Percentiles rank a stretch among this genome's conserved stretches.
Conservation (phyloP, 2,329 filamentous ascomycete genomes). For the Daldinia sp. region DNA sequence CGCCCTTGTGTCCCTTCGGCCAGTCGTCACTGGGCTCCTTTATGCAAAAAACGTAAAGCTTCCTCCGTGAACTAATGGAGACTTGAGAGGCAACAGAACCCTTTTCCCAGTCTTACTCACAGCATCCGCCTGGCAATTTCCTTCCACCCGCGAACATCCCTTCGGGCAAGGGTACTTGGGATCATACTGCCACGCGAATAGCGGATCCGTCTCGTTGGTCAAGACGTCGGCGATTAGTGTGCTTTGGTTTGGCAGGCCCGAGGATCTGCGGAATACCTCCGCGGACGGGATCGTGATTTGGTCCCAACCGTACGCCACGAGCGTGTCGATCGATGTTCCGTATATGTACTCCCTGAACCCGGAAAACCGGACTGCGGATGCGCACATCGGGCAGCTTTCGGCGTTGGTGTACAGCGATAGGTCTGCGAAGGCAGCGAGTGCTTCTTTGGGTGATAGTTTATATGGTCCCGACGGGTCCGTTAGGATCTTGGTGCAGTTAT, state of each 20-base stretch:
- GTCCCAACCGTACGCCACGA: conserved; percentile 58
- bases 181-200: conserved; percentile 64
- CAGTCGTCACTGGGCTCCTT: too few species aligned
- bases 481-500: conserved; percentile 60
- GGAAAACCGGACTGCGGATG: conserved; percentile 63
- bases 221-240: conserved; percentile 57
- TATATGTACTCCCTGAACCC: conserved; percentile 65
- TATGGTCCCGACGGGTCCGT: conserved; percentile 56
- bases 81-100: neutral
- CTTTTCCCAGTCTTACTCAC: neutral
- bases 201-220: conserved; percentile 61
- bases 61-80: neutral
- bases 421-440: conserved; percentile 54
- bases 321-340: conserved; percentile 57
- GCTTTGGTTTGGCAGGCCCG: conserved; percentile 45
- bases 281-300: conserved; percentile 57
- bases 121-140: conserved; percentile 18
- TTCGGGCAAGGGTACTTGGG: conserved; percentile 19
- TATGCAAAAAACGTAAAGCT: neutral
- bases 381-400: conserved; percentile 67
- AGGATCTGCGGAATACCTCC: conserved; percentile 57
- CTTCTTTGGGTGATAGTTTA: conserved; percentile 51
- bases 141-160: conserved; percentile 25
- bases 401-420: conserved; percentile 65
- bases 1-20: too few species aligned